Base-by-base conservation (phyloP, 805 yeast species). In the Soucietia sequanensis region DNA sequence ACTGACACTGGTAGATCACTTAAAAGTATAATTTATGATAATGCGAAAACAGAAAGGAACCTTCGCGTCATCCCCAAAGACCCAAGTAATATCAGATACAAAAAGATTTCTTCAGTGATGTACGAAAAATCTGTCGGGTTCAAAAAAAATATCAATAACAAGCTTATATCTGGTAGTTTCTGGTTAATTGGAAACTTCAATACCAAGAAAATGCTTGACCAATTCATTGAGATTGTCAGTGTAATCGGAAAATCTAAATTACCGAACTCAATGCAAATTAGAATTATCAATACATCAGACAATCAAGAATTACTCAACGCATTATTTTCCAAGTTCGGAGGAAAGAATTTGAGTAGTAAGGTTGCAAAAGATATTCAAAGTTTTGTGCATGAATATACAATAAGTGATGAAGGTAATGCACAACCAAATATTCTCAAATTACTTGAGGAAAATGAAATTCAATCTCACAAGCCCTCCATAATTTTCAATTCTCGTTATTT, bases 131-230 rank as follows among this genome's bases (percentile, higher is more conserved):
- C 71, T 1, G 21, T 39, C 4, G 25, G 44, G 1, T 57, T 66
- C 34, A 48, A 30, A 24, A 46, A 43, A 10, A 33, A 31, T 6
- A 39, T 44, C 2, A 29, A 37, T 17, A 31, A 31, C 10, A 51
- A 50, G 4, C 52, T 79, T n/a, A 55, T 73, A 3, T 84, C 91
- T 0, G 74, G 54, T 3, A 48, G 62, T 0, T 51, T 80, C 6
- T 79, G 87, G 57, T 44, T 84, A 8, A 65, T 80, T 34, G 93
- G 86, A 23, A 76, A 80, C 46, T 71, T 81, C 37, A 58, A 63
- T 18, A 48, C 65, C 2, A 20, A 43, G 2, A 29, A 49, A 4
- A 60, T 73, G 6, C 45, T 72, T 19, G 41, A 57, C 4, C 86
- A 82, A 50, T 48, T 83, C 7, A 33, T 55, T 14, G 61, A 61